Percentiles rank a stretch among this genome's conserved stretches.
Evolutionary conservation across 1,284 basidiomycete species (phyloP).

Genomic region (Flammula alnicola): DNA sequence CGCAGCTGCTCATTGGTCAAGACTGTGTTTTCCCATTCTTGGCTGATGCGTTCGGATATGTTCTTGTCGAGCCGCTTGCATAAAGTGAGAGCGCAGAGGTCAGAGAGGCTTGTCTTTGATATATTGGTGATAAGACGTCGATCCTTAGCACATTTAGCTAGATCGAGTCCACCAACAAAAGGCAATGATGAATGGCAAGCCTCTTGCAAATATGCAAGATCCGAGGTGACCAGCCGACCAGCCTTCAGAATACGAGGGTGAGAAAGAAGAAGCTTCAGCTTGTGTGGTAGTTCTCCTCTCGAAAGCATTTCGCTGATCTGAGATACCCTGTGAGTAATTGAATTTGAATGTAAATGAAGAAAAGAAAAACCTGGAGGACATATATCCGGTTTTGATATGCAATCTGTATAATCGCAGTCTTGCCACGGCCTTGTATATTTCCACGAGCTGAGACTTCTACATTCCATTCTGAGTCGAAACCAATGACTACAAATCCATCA

Average conservation of each 20-base stretch:
- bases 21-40: conserved; percentile 25
- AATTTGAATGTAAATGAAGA: not conserved
- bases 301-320: conserved; percentile 13
- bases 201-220: conserved; percentile 23
- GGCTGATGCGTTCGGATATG: conserved; percentile 22
- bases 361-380: conserved; percentile 15
- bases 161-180: conserved; percentile 24
- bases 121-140: conserved; percentile 10
- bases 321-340: not conserved
- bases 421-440: not conserved
- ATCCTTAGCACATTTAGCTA: conserved; percentile 26
- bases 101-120: conserved; percentile 20
- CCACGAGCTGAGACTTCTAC: conserved; percentile 12
- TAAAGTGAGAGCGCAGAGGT: conserved; percentile 27
- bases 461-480: conserved; percentile 26
- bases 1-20: conserved; percentile 24
- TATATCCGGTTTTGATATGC: conserved; percentile 16
- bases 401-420: conserved; percentile 20
- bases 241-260: conserved; percentile 26
- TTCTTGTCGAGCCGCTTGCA: conserved; percentile 26
- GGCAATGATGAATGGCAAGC: conserved; percentile 13
- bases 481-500: conserved; percentile 18
- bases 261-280: conserved; percentile 19
- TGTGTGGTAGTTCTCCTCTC: conserved; percentile 13
- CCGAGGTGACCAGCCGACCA: conserved; percentile 21